Evolutionary conservation across 352 stramenopile genomes (phyloP), one percentile per base, ranked within the genome.

Genomic region (Phytophthora rubi): DNA sequence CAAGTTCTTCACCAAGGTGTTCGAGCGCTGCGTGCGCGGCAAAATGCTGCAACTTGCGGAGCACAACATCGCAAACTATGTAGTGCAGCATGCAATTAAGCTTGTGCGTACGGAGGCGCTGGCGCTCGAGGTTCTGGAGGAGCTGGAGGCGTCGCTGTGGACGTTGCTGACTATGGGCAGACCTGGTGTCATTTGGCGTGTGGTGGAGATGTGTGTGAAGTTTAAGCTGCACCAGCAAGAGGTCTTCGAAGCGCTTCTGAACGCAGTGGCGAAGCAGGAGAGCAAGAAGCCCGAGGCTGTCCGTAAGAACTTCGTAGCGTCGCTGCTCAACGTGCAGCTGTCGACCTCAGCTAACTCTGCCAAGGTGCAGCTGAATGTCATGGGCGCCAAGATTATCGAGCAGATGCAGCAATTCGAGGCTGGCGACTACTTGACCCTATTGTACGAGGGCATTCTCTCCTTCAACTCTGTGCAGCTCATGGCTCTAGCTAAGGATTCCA

Each of bases 41-140:
- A 85, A 87, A 42, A 73, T 95, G 68, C 65, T 93, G 47, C 81
- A 91, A 60, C 89, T 94, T 35, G 76, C 73, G 6, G 68, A 93
- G 69, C 85, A 95, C 65, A 77, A 74, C 47, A 91, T 95, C 58
- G 80, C 85, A 13, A 95, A 95, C 67, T 95, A 92, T 55, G 88
- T 95, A n/a, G 80, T 95, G 6, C 88, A 95, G 67, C 73, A 93
- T 49, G 82, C 72, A 9, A 82, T 95, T 32, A 74, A 87, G 58
- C 78, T 79, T n/a, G 77, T 91, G 21, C 59, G 70, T 54, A 80
- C 71, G 2, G 39, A 75, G 9, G 76, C 76, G 1, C 51, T 92
- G 13, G 88, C 88, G 4, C 16, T 62, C 9, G 70, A 88, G 28
- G 81, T 93, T 33, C 61, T 93, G 9, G 59, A 76, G 12, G 88